Base-by-base conservation (phyloP, 2,329 filamentous ascomycete species). In the Alternaria sp. region DNA sequence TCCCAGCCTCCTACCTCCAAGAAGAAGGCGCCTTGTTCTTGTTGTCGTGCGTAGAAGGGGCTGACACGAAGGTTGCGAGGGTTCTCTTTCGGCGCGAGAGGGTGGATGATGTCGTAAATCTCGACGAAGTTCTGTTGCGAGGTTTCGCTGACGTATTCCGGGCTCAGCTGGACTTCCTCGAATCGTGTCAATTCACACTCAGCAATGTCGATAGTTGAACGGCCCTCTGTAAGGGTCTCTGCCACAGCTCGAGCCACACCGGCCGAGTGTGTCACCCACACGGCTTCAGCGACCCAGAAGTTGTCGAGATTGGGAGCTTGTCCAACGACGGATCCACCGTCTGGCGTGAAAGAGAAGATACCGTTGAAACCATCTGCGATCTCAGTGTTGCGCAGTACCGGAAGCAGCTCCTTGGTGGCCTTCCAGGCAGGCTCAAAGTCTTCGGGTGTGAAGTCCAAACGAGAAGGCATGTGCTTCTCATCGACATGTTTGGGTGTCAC, bases 181-280 rank as follows among this genome's bases (percentile, higher is more conserved):
- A 90, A 90, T 2, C 88, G 86, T 2, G 83, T 81, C 0, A 90
- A 75, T 43, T 89, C 87, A 67, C 87, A 88, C 44, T 88, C 88
- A 3, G 85, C 79, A 5, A 90, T 78, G 55, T 90, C 87, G 33
- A 89, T 82, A 5, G 82, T 75, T 0, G 87, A 88, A 23, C 80
- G 81, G 3, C 88, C 88, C 1, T 81, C 82, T 0, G 87, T 89
- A 25, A 90, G 78, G 0, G 88, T 71, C 71, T 90, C 83, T 0
- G 88, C 88, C 1, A 90, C 72, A 0, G 88, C 87, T 25, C 87
- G 84, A 9, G 88, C 88, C 2, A 90, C 85, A 23, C 88, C 88
- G 0, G 87, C 87, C 0, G 88, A 89, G 66, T 90, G 88, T 18
- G 88, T 90, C 1, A 90, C 88, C 88, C 88, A 90, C 0, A 90